Base-by-base conservation (phyloP, 768 basidiomycete genomes). In the Pleurotus sapidus region DNA sequence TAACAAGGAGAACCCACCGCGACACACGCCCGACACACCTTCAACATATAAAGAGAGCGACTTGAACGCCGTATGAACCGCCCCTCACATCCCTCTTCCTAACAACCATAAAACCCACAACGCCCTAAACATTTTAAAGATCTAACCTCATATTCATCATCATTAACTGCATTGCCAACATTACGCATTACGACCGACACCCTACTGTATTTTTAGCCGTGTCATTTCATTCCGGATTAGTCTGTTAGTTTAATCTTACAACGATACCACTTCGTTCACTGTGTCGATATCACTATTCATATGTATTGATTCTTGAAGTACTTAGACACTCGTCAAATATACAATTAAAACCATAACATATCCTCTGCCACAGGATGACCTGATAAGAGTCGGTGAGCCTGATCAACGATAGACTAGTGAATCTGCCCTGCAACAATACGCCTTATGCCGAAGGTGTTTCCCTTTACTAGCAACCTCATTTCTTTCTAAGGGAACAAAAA, bases 11-110 rank as follows among this genome's bases (percentile, higher is more conserved):
- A 15, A 27, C 23, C 46, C 34, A 14, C 67, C 72, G 39, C 69
- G 58, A 4, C 67, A 71, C 8, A n/a, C 51, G 0, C 48, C 62
- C 2, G 65, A 67, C 49, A 30, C 55, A 1, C 50, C 63, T 15
- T 43, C 56, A 38, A 55, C 63, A 3, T 49, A 37, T 20, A 58
- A 59, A 30, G 53, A 57, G 37, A 49, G 47, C 45, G 34, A 46
- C 18, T 57, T 57, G 47, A 61, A 51, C 15, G 60, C n/a, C 58
- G 63, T 30, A 59, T 65, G 3, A 57, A 65, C n/a, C 46, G n/a
- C 27, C 17, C 20, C 30, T 18, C 39, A 18, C 14, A 55, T 39
- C 46, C 37, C 17, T 17, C 25, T 17, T 24, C 23, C 25, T 20
- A 14, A 46, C 7, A 17, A 17, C 34, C 34, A 15, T 17, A 9